phyloP scores from a whole-genome alignment of 1,139 yeast genomes.

The Zygotorulaspora mrakii region DNA sequence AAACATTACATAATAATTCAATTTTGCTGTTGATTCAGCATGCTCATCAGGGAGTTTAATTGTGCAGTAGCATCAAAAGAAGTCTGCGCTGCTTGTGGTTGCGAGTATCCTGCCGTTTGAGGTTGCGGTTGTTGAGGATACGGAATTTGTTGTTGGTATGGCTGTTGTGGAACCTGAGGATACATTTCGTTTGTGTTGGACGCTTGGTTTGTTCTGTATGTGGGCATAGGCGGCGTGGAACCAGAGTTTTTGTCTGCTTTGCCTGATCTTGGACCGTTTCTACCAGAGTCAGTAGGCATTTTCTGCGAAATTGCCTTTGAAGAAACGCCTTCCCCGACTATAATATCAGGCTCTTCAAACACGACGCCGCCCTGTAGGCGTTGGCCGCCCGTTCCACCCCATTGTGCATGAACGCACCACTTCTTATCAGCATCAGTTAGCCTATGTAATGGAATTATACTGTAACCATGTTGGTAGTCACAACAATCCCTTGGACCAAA shows the following conservation, averaged over 20 bases:
- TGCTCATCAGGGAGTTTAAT: constrained; percentile 40
- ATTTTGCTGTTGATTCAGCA: constrained; percentile 39
- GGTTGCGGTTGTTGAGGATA: constrained; percentile 20
- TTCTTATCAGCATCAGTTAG: constrained; percentile 89
- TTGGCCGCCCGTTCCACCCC: constrained; percentile 96
- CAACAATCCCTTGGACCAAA: constrained; percentile 98
- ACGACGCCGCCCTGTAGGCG: constrained; percentile 79
- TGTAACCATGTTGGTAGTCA: constrained; percentile 85
- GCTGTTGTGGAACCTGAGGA: constrained; percentile 22
- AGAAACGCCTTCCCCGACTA: constrained; percentile 89
- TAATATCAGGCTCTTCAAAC: constrained; percentile 96
- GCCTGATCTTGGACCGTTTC: constrained; percentile 81
- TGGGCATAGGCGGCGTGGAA: constrained; percentile 12
- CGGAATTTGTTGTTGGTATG: constrained; percentile 20
- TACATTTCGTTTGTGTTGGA: constrained; percentile 25
- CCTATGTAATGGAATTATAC: constrained; percentile 79
- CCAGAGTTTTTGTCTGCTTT: constrained; percentile 44
- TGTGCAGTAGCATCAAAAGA: constrained; percentile 40
- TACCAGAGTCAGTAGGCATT: constrained; percentile 83
- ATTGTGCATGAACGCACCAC: constrained; percentile 88
- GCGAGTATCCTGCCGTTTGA: constrained; percentile 18
- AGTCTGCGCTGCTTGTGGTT: constrained; percentile 24
- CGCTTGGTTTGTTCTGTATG: constrained; percentile 19
- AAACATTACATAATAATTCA: constrained; percentile 7
- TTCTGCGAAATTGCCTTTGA: constrained; percentile 87